These are phyloP conservation scores for Lotus japonicus DNA, from an alignment of 306 rosid species.

Conservation along the genomic window DNA sequence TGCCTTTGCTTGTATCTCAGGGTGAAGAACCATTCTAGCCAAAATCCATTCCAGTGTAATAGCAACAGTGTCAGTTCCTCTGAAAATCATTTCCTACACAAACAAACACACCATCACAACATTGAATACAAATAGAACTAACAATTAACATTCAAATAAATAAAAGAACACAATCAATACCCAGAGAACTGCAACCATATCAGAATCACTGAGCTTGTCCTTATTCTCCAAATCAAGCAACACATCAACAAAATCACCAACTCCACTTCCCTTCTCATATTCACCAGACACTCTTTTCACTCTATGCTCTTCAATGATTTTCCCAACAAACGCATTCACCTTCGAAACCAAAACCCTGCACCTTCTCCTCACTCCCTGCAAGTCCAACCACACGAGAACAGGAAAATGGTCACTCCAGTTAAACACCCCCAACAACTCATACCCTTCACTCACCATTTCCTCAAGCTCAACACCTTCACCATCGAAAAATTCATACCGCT, in stretches of 20 bases:
- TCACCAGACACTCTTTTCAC: slow-evolving; percentile 6
- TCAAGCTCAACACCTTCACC: slow-evolving; percentile 41
- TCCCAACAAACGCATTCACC: slow-evolving; percentile 62
- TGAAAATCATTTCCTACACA: slow-evolving; percentile 75
- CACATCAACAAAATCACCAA: slow-evolving; percentile 69
- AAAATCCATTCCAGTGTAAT: slow-evolving; percentile 76
- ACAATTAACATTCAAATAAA: no score
- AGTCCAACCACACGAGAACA: slow-evolving; percentile 49
- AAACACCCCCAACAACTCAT: slow-evolving; percentile 63
- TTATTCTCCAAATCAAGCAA: slow-evolving; percentile 65
- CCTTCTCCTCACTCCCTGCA: slow-evolving; percentile 66
- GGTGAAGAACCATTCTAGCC: slow-evolving; percentile 87
- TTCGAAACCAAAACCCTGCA: slow-evolving; percentile 42
- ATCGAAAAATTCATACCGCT: slow-evolving; percentile 39
- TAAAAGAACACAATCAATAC: slow-evolving; percentile 11
- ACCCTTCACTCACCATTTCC: slow-evolving; percentile 61
- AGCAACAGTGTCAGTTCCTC: slow-evolving; percentile 90
- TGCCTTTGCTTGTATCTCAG: slow-evolving; percentile 56
- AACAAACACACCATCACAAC: not conserved
- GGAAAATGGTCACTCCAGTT: slow-evolving; percentile 84
- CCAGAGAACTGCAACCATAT: slow-evolving; percentile 85
- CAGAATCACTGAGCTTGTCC: slow-evolving; percentile 50
- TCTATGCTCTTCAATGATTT: slow-evolving; percentile 52
- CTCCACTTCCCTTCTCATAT: not conserved
- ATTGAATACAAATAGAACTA: not conserved